Percentiles rank a stretch among this genome's conserved stretches.
phyloP scores from a whole-genome alignment of 495 filamentous ascomycete genomes.

The Xylaria nigripes region DNA sequence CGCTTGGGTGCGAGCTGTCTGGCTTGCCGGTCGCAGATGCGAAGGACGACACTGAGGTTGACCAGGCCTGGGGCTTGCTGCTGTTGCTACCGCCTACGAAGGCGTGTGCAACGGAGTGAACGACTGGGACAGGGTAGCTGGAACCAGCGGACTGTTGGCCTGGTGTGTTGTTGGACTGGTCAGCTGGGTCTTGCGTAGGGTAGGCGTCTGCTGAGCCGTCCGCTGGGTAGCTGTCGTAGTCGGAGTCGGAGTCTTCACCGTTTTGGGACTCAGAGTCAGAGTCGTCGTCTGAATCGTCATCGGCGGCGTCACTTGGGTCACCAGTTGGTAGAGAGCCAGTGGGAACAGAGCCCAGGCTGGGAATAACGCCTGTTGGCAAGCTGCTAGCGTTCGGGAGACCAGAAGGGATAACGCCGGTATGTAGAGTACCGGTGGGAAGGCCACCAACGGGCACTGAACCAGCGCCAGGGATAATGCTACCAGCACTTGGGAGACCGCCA shows the following conservation, averaged over 20 bases:
- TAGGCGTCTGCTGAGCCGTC: slow-evolving; percentile 4
- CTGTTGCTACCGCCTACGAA: slow-evolving; percentile 8
- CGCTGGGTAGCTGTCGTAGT: slow-evolving; percentile 1
- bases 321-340: slow-evolving; percentile 3
- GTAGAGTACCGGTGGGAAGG: not conserved
- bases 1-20: slow-evolving; percentile 12
- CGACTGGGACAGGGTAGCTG: slow-evolving; percentile 9
- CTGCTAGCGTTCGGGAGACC: slow-evolving; percentile 6
- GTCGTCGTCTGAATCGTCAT: not conserved
- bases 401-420: not conserved
- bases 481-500: not conserved
- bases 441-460: slow-evolving; percentile 5
- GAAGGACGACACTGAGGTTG: slow-evolving; percentile 16
- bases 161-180: not conserved
- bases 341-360: slow-evolving; percentile 1
- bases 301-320: slow-evolving; percentile 3
- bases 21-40: slow-evolving; percentile 5
- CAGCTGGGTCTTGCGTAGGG: not conserved
- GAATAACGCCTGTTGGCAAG: too few species aligned
- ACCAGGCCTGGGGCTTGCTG: slow-evolving; percentile 7
- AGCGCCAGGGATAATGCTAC: not conserved
- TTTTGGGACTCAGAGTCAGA: not conserved
- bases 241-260: too few species aligned
- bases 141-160: slow-evolving; percentile 4
- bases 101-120: slow-evolving; percentile 13